phyloP scores from a whole-genome alignment of 2,329 filamentous ascomycete genomes.

The Fusarium torreyae region DNA sequence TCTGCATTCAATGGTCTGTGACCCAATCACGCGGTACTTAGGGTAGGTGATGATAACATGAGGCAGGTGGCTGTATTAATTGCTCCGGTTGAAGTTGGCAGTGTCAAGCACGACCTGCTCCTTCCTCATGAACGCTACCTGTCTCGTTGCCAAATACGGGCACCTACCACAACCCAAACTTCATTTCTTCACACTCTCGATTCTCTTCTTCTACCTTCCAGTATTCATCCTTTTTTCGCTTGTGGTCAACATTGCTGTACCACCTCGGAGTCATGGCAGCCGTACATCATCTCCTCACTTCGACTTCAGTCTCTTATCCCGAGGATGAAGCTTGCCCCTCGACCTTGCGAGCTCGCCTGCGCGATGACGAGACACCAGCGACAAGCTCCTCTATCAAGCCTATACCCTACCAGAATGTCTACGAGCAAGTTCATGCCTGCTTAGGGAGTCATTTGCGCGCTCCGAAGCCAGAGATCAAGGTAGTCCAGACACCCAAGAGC shows the following conservation, averaged over 20 bases:
- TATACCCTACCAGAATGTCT: slow-evolving; percentile 35
- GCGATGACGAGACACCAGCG: slow-evolving; percentile 40
- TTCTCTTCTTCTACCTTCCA: too few species aligned
- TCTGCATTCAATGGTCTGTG: too few species aligned
- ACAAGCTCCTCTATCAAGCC: slow-evolving; percentile 14
- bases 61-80: too few species aligned
- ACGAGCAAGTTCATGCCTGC: slow-evolving; percentile 46
- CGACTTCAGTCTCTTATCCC: slow-evolving; percentile 20
- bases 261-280: slow-evolving; percentile 1
- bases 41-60: too few species aligned
- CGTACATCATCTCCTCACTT: not conserved
- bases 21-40: too few species aligned
- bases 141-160: not conserved
- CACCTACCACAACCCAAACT: not conserved
- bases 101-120: not conserved
- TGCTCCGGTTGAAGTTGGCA: too few species aligned
- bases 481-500: not conserved
- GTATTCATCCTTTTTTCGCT: too few species aligned
- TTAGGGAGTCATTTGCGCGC: slow-evolving; percentile 20
- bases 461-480: not conserved
- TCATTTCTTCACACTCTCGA: not conserved
- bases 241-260: too few species aligned
- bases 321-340: slow-evolving; percentile 39
- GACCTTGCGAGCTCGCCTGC: slow-evolving; percentile 50
- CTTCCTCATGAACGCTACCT: not conserved